Conservation (phyloP, 164 flowering plant species). For the Buxus sempervirens region DNA sequence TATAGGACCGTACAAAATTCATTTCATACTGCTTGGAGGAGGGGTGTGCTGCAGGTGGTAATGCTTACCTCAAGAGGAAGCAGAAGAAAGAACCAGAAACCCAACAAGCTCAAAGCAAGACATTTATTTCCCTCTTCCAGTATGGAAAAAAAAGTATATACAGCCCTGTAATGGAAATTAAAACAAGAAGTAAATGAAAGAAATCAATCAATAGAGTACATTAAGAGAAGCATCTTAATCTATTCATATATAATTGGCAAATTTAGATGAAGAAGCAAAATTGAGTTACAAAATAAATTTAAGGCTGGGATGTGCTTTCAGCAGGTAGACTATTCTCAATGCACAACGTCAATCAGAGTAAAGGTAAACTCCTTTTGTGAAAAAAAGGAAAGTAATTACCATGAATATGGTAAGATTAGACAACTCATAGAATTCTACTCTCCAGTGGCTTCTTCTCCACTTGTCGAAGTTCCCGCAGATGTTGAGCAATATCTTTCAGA, state of each 20-base stretch:
- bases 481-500: constrained; percentile 44
- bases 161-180: not conserved
- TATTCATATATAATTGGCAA: no score
- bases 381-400: constrained; percentile 1
- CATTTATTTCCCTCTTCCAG: not conserved
- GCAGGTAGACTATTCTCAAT: not conserved
- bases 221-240: no score
- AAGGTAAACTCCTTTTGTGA: not conserved
- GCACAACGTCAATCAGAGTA: not conserved
- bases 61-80: not conserved
- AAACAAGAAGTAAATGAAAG: not conserved
- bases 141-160: constrained; percentile 3
- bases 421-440: constrained; percentile 9
- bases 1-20: not conserved
- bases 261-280: not conserved
- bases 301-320: no score
- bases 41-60: no score
- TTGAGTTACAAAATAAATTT: no score
- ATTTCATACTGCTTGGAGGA: no score
- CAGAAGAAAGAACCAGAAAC: not conserved
- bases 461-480: constrained; percentile 35
- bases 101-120: not conserved
- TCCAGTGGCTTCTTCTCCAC: constrained; percentile 18
- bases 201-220: not conserved
- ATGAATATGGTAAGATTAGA: constrained; percentile 4